A percentile compares a stretch with the other conserved stretches of the same genome.
phyloP scores from a whole-genome alignment of 495 filamentous ascomycete genomes.

The Penicillium longicatenatum region DNA sequence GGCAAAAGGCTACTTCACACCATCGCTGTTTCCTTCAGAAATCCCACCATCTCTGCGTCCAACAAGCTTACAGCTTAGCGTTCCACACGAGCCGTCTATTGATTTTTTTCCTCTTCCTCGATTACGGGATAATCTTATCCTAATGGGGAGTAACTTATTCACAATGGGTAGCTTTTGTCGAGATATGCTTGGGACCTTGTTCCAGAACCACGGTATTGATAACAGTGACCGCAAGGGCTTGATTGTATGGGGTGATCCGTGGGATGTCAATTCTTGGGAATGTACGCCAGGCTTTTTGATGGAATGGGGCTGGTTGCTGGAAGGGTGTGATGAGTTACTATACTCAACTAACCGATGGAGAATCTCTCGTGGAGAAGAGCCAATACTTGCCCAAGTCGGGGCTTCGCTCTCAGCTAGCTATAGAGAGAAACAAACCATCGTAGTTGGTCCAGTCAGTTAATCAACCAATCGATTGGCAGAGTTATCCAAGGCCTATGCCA shows the following conservation, averaged over 20 bases:
- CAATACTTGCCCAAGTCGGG: not conserved
- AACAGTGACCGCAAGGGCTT: slow-evolving; percentile 17
- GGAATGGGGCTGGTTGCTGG: slow-evolving; percentile 3
- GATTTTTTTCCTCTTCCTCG: slow-evolving; percentile 23
- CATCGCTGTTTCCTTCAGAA: not conserved
- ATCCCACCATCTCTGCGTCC: not conserved
- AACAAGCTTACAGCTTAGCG: not conserved
- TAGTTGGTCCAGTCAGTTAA: too few species aligned
- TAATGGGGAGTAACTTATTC: slow-evolving; percentile 1
- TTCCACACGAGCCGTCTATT: slow-evolving; percentile 1
- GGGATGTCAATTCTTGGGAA: slow-evolving; percentile 21
- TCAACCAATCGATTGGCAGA: too few species aligned
- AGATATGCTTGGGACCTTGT: slow-evolving; percentile 8
- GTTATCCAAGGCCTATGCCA: too few species aligned
- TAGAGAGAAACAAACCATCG: too few species aligned
- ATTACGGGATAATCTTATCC: slow-evolving; percentile 22
- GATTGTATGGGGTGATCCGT: slow-evolving; percentile 45
- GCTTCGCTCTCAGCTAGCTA: too few species aligned
- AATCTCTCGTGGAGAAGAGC: not conserved
- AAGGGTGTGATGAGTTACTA: slow-evolving; percentile 1
- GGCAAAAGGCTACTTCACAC: not conserved
- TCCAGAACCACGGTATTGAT: not conserved
- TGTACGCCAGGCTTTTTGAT: not conserved
- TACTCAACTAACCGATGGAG: slow-evolving; percentile 2
- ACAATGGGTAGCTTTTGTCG: slow-evolving; percentile 9